Conservation (phyloP, 2,329 filamentous ascomycete genomes). For the Nothomitra cinnamomea region DNA sequence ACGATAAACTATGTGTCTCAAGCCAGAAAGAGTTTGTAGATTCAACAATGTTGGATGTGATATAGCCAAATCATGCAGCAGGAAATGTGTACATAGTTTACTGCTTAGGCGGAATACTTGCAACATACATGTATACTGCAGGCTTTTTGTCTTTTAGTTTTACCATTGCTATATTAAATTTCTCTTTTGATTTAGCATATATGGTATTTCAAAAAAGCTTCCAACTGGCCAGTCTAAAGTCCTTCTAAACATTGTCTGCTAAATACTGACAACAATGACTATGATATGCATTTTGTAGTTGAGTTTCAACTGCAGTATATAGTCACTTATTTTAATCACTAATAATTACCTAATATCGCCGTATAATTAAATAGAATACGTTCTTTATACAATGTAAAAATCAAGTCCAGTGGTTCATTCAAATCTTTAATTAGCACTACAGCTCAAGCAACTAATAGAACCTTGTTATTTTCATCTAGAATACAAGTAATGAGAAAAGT, state of each 20-base stretch:
- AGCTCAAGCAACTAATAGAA: background rate
- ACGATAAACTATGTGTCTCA: background rate
- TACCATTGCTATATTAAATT: background rate
- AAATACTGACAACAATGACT: conserved; percentile 1
- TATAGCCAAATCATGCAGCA: background rate
- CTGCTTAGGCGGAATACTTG: background rate
- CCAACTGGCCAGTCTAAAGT: background rate
- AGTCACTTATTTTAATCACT: conserved; percentile 1
- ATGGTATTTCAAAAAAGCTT: background rate
- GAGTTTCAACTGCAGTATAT: background rate
- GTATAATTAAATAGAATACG: background rate
- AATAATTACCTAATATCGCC: background rate
- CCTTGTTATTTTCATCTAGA: background rate
- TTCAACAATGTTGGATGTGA: background rate
- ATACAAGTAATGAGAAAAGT: background rate
- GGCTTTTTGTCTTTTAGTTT: background rate
- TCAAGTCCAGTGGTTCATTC: background rate
- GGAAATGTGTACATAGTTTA: background rate
- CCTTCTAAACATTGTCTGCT: background rate
- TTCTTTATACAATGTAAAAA: background rate
- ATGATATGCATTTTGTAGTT: background rate
- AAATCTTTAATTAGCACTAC: background rate
- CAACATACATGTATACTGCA: background rate
- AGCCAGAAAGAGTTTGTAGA: background rate
- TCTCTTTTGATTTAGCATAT: background rate